A percentile compares a stretch with the other conserved stretches of the same genome.
Conservation (phyloP, 805 yeast genomes). For the Ascoidea asiatica region DNA sequence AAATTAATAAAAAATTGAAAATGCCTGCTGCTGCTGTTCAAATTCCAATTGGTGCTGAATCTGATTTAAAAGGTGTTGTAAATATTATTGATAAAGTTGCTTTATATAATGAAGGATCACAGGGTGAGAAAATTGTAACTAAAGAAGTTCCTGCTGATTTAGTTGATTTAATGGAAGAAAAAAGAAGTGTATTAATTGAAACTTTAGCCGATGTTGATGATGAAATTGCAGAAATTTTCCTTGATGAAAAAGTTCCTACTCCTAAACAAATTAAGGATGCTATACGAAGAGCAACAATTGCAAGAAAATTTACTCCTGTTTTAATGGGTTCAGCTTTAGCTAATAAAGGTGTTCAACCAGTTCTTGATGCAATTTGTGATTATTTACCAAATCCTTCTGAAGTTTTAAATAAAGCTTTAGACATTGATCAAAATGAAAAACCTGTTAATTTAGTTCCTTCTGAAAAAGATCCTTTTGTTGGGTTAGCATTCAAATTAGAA, state of each 20-base stretch:
- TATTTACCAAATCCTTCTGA: constrained; percentile 91
- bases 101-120: constrained; percentile 75
- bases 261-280: constrained; percentile 75
- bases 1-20: constrained; percentile 73
- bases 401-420: constrained; percentile 81
- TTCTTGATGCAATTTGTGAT: constrained; percentile 68
- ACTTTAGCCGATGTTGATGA: constrained; percentile 97
- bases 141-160: constrained; percentile 67
- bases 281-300: constrained; percentile 90
- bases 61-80: constrained; percentile 74
- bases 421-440: constrained; percentile 46
- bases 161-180: constrained; percentile 76
- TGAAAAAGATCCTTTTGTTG: constrained; percentile 70
- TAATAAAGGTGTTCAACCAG: constrained; percentile 88
- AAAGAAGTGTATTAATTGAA: constrained; percentile 75
- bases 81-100: constrained; percentile 84
- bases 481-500: constrained; percentile 96
- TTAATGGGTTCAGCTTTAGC: constrained; percentile 98
- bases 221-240: constrained; percentile 83
- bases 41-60: constrained; percentile 94
- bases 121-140: constrained; percentile 66
- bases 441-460: constrained; percentile 69
- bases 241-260: constrained; percentile 85
- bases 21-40: constrained; percentile 96
- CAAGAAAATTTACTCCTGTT: constrained; percentile 96